These are phyloP conservation scores for Entrophospora sp. DNA, from an alignment of 192 early-diverging fungal genomes.

Conservation along the genomic window DNA sequence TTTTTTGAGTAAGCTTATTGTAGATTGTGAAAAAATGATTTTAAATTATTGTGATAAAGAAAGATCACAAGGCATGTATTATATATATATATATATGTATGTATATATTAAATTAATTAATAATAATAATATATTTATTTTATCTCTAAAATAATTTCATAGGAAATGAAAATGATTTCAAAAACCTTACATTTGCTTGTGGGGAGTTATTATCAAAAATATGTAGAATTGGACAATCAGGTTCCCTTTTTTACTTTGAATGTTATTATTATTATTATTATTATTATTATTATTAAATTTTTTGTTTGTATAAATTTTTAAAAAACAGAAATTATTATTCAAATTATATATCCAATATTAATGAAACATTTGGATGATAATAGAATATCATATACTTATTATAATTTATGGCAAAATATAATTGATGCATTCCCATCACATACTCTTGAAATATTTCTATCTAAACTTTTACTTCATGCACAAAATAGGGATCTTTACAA, in stretches of 20 bases:
- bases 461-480: background rate
- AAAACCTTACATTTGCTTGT: conserved; percentile 1
- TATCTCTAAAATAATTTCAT: background rate
- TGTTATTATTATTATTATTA: background rate
- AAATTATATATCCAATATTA: background rate
- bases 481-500: background rate
- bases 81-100: background rate
- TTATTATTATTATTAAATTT: background rate
- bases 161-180: conserved; percentile 10
- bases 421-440: background rate
- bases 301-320: background rate
- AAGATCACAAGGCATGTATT: conserved; percentile 4
- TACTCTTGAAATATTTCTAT: conserved; percentile 5
- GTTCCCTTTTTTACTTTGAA: background rate
- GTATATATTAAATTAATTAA: background rate
- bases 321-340: background rate
- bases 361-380: background rate
- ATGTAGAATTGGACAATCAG: conserved; percentile 15
- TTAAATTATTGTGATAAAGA: background rate
- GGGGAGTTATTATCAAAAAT: conserved; percentile 19
- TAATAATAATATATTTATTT: background rate
- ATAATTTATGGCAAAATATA: background rate
- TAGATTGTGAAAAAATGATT: conserved; percentile 2
- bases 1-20: background rate
- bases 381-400: background rate